Percentiles rank a stretch among this genome's conserved stretches.
These are phyloP conservation scores for Hebeloma cylindrosporum DNA, from an alignment of 768 basidiomycete genomes.

Conservation along the genomic window DNA sequence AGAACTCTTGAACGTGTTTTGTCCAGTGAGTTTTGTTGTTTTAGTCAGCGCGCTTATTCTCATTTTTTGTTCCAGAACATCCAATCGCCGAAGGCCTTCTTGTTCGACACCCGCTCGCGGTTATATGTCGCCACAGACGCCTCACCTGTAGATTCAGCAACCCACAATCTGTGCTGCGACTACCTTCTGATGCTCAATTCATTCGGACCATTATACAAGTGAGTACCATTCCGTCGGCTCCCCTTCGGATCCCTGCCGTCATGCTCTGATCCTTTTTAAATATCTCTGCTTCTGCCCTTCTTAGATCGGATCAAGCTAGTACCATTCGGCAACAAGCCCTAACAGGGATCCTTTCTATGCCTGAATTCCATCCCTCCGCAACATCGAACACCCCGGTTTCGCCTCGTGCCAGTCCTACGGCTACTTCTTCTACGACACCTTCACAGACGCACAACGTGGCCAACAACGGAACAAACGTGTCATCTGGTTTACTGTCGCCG, in stretches of 20 bases:
- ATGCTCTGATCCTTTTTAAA: not conserved
- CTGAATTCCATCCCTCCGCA: constrained; percentile 14
- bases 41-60: not conserved
- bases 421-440: constrained; percentile 16
- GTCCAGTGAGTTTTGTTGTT: constrained; percentile 49
- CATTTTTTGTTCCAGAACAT: constrained; percentile 59
- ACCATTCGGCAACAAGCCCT: constrained; percentile 23
- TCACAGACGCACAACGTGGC: constrained; percentile 24
- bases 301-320: constrained; percentile 28
- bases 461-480: constrained; percentile 18
- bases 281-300: not conserved
- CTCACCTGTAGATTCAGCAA: constrained; percentile 86
- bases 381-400: constrained; percentile 12
- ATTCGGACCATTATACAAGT: constrained; percentile 88
- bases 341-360: constrained; percentile 9
- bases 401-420: not conserved
- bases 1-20: constrained; percentile 83
- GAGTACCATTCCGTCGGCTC: constrained; percentile 16
- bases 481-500: constrained; percentile 20
- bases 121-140: constrained; percentile 94
- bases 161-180: constrained; percentile 88
- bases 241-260: not conserved
- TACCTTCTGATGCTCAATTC: constrained; percentile 86
- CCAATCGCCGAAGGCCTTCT: constrained; percentile 89
- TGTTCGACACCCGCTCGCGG: constrained; percentile 84